Conservation (phyloP, 257 asterid genomes). For the Linderniella brevidens region DNA sequence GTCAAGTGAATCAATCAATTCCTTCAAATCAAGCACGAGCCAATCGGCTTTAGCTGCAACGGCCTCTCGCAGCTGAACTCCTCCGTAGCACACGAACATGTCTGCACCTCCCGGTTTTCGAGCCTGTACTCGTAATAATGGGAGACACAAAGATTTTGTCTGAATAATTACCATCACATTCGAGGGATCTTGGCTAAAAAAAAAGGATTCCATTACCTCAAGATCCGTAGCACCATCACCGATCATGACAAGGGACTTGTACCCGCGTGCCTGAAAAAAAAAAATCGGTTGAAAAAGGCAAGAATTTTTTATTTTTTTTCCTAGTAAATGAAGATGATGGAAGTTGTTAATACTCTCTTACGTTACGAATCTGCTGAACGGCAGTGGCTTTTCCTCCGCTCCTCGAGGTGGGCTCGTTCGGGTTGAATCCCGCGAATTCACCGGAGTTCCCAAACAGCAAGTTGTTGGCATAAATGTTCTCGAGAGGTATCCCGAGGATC, state of each 20-base stretch:
- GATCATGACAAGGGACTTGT: slow-evolving; percentile 65
- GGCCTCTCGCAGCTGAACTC: slow-evolving; percentile 59
- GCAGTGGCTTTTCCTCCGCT: slow-evolving; percentile 88
- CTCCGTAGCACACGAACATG: slow-evolving; percentile 74
- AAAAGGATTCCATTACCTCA: slow-evolving; percentile 34
- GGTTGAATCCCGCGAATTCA: slow-evolving; percentile 61
- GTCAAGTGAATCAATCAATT: slow-evolving; percentile 50
- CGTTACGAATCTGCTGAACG: slow-evolving; percentile 72
- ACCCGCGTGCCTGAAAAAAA: slow-evolving; percentile 37
- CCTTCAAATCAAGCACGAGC: slow-evolving; percentile 64
- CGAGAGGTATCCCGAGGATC: slow-evolving; percentile 55
- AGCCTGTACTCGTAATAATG: slow-evolving; percentile 31
- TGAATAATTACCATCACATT: no score
- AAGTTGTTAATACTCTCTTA: slow-evolving; percentile 12
- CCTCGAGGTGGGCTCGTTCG: slow-evolving; percentile 74
- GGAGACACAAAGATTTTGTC: not conserved
- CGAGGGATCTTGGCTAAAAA: not conserved
- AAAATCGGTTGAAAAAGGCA: not conserved
- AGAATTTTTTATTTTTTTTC: slow-evolving; percentile 2
- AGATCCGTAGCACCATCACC: slow-evolving; percentile 99
- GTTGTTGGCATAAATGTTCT: slow-evolving; percentile 65
- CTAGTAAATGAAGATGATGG: slow-evolving; percentile 5
- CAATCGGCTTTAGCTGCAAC: slow-evolving; percentile 92
- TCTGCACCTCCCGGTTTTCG: slow-evolving; percentile 86
- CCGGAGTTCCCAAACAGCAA: slow-evolving; percentile 66